These are phyloP conservation scores for Parsonsia alboflavescens DNA, from an alignment of 257 asterid species.

Conservation along the genomic window DNA sequence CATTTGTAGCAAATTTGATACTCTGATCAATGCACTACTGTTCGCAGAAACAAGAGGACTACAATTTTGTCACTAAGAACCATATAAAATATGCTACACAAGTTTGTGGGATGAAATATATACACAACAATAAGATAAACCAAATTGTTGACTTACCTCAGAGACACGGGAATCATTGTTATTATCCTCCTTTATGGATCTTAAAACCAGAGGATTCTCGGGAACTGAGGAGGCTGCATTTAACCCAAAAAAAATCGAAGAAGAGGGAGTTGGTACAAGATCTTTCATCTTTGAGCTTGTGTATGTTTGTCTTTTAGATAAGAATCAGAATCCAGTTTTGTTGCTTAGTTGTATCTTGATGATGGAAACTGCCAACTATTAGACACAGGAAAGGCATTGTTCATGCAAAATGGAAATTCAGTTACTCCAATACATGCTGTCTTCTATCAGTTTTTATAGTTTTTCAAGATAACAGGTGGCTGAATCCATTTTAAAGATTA, in stretches of 20 bases:
- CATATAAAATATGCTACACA: neutral
- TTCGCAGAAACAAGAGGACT: slow-evolving; percentile 13
- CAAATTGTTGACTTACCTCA: slow-evolving; percentile 20
- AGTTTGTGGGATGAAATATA: neutral
- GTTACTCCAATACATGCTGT: neutral
- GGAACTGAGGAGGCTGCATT: slow-evolving; percentile 22
- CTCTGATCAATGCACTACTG: slow-evolving; percentile 7
- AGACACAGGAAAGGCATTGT: neutral
- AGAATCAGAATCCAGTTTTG: neutral
- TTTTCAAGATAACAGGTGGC: neutral
- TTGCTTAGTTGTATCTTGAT: neutral
- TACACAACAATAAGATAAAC: no score
- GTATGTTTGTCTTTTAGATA: neutral
- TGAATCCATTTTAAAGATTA: neutral
- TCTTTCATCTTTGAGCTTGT: neutral
- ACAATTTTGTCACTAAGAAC: neutral
- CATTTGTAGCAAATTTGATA: slow-evolving; percentile 6
- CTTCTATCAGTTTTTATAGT: neutral
- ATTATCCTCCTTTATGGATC: slow-evolving; percentile 15
- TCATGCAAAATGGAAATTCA: neutral
- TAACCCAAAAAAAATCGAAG: neutral
- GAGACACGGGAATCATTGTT: slow-evolving; percentile 4
- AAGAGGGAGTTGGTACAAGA: neutral
- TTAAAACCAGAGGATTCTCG: slow-evolving; percentile 10
- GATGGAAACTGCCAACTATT: neutral